Conservation (phyloP, 495 filamentous ascomycete species). For the Penicillium bialowiezense region DNA sequence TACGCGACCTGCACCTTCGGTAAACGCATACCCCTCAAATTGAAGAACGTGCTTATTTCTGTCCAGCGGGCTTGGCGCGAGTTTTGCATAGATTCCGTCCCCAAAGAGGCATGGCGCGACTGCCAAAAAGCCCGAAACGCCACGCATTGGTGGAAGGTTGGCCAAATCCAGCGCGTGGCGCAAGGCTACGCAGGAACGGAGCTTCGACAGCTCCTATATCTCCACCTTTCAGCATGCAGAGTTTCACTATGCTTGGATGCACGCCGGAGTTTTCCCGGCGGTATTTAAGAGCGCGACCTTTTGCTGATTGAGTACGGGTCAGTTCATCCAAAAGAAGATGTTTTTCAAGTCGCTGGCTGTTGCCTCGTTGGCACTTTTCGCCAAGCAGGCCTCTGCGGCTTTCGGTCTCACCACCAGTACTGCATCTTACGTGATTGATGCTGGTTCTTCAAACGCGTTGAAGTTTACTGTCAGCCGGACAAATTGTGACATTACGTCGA, state of each 20-base stretch:
- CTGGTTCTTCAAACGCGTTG: conserved; percentile 51
- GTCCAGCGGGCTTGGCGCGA: neutral
- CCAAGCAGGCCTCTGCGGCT: conserved; percentile 24
- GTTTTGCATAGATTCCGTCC: conserved; percentile 2
- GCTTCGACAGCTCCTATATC: conserved; percentile 2
- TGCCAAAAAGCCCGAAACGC: neutral
- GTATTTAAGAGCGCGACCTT: neutral
- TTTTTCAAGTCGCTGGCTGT: conserved; percentile 16
- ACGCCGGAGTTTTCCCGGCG: too few relatives aligned
- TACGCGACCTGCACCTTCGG: neutral
- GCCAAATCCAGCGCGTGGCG: conserved; percentile 1
- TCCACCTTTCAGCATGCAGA: conserved; percentile 10
- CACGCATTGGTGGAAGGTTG: conserved; percentile 17
- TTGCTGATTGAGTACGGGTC: neutral
- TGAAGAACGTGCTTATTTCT: neutral
- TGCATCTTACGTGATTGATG: conserved; percentile 48
- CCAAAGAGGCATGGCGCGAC: neutral
- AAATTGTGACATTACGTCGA: conserved; percentile 62
- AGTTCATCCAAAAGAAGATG: conserved; percentile 7
- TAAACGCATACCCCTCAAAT: neutral
- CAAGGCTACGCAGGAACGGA: conserved; percentile 4
- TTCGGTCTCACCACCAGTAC: conserved; percentile 29
- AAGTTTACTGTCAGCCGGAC: conserved; percentile 54
- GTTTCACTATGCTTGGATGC: conserved; percentile 12
- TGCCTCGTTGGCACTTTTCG: conserved; percentile 19